A percentile compares a stretch with the other conserved stretches of the same genome.
These are phyloP conservation scores for Sugiyamaella smithiae DNA, from an alignment of 805 yeast genomes.

Conservation along the genomic window DNA sequence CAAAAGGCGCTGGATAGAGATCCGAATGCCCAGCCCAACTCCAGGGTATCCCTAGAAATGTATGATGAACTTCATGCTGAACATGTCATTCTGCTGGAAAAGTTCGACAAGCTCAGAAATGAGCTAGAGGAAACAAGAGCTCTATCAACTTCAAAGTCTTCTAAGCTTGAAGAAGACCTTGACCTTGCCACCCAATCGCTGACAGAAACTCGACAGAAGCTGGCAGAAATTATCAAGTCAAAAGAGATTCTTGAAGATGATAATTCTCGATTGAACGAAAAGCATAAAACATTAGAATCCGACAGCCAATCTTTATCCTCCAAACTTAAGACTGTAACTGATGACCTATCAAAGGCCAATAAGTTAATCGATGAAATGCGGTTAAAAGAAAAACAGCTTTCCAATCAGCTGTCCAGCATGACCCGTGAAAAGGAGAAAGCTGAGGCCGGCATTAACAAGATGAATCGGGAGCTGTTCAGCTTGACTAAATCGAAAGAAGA, in stretches of 20 bases:
- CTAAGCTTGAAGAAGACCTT: conserved; percentile 38
- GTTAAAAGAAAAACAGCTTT: conserved; percentile 33
- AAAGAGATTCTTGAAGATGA: conserved; percentile 19
- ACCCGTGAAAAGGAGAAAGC: conserved; percentile 56
- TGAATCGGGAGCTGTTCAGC: conserved; percentile 77
- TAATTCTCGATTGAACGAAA: conserved; percentile 23
- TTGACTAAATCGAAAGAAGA: conserved; percentile 59
- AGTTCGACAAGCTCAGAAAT: conserved; percentile 31
- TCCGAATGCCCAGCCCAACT: conserved; percentile 70
- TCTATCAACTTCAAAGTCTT: conserved; percentile 28
- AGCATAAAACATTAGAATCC: conserved; percentile 16
- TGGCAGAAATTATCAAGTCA: conserved; percentile 16
- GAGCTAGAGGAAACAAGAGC: conserved; percentile 32
- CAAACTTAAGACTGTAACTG: conserved; percentile 24
- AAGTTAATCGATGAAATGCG: conserved; percentile 33
- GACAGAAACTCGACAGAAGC: conserved; percentile 30
- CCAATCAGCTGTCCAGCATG: conserved; percentile 34
- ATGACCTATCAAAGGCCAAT: conserved; percentile 35
- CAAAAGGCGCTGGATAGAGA: conserved; percentile 68
- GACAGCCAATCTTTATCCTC: conserved; percentile 23
- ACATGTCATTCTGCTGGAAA: conserved; percentile 22
- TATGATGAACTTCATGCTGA: conserved; percentile 39
- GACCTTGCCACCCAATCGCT: conserved; percentile 36
- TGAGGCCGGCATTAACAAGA: conserved; percentile 85
- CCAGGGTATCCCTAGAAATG: conserved; percentile 60